Conservation (phyloP, 257 asterid genomes). For the Solanum microdontum region DNA sequence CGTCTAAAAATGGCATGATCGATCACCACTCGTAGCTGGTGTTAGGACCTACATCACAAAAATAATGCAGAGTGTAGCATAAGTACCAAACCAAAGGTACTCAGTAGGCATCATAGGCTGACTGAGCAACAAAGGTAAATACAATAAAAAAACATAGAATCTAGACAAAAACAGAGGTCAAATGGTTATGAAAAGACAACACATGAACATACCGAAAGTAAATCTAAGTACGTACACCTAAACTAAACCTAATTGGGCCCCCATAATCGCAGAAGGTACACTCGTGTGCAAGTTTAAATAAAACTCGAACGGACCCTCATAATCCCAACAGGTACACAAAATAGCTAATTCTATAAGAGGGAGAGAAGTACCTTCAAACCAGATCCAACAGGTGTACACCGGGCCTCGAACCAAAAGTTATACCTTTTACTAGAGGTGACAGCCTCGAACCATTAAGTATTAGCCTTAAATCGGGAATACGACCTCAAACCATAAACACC, state of each 20-base stretch:
- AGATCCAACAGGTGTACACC: accelerated
- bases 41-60: not conserved
- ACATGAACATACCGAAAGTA: not conserved
- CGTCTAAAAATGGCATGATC: not conserved
- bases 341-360: not conserved
- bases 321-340: not conserved
- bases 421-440: not conserved
- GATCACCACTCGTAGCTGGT: not conserved
- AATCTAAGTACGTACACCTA: not conserved
- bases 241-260: not conserved
- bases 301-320: not conserved
- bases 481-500: not conserved
- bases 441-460: not conserved
- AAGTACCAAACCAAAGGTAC: not conserved
- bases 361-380: not conserved
- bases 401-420: not conserved
- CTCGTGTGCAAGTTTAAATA: not conserved
- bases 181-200: too few species aligned
- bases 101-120: not conserved
- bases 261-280: not conserved
- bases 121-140: not conserved
- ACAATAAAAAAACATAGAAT: not conserved
- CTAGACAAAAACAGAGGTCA: not conserved
- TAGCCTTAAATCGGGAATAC: not conserved
- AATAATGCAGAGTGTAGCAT: not conserved